Percentiles rank a stretch among this genome's conserved stretches.
These are phyloP conservation scores for Vicia sativa DNA, from an alignment of 306 rosid species.

Conservation along the genomic window DNA sequence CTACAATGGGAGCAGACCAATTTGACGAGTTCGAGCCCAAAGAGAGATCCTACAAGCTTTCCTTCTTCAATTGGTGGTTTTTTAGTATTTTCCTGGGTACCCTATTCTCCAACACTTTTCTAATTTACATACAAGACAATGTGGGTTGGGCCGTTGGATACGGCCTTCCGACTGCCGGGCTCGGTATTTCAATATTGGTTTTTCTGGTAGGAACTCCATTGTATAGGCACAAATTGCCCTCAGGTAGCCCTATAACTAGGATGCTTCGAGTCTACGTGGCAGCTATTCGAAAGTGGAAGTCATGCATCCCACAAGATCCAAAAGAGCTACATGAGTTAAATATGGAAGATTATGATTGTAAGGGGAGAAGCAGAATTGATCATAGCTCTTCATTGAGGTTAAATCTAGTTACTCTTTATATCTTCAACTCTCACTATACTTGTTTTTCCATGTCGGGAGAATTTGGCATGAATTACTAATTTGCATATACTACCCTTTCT, in stretches of 20 bases:
- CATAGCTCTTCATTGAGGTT: conserved; percentile 64
- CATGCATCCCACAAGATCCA: conserved; percentile 55
- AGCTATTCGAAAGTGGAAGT: conserved; percentile 54
- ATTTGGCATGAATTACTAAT: conserved; percentile 3
- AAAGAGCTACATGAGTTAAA: conserved; percentile 69
- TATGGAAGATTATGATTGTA: conserved; percentile 49
- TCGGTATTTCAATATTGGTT: conserved; percentile 55
- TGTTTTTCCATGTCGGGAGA: neutral
- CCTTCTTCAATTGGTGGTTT: conserved; percentile 94
- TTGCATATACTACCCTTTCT: neutral
- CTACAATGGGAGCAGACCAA: conserved; percentile 92
- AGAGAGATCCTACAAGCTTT: conserved; percentile 61
- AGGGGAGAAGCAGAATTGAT: conserved; percentile 51
- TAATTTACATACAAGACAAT: conserved; percentile 76
- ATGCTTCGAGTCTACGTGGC: conserved; percentile 66
- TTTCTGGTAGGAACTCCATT: conserved; percentile 62
- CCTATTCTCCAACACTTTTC: conserved; percentile 70
- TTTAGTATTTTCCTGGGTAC: conserved; percentile 78
- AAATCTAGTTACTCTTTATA: neutral
- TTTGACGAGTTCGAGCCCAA: conserved; percentile 76
- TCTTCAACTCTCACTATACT: neutral
- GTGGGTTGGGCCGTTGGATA: conserved; percentile 84
- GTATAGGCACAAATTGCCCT: conserved; percentile 78
- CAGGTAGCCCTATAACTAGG: conserved; percentile 69
- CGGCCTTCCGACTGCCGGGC: conserved; percentile 81